These are phyloP conservation scores for Astrothelium macrocarpum DNA, from an alignment of 495 filamentous ascomycete genomes.

Conservation along the genomic window DNA sequence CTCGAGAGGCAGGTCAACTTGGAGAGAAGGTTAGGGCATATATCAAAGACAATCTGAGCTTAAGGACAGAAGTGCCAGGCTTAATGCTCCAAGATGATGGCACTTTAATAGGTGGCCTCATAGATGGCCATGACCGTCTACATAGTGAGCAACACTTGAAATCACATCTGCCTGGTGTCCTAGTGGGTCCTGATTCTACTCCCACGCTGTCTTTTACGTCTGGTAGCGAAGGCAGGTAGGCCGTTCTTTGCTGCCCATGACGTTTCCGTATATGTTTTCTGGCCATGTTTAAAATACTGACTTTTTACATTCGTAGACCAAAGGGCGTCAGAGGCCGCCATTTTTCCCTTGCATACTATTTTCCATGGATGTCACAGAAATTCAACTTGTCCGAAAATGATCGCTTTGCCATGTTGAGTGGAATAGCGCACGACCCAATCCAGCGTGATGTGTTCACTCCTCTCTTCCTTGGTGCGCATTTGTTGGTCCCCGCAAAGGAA, in stretches of 20 bases:
- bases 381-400: slow-evolving; percentile 68
- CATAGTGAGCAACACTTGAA: slow-evolving; percentile 34
- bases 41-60: slow-evolving; percentile 60
- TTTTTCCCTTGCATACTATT: slow-evolving; percentile 79
- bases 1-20: slow-evolving; percentile 60
- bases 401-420: slow-evolving; percentile 74
- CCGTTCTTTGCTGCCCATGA: neutral
- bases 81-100: slow-evolving; percentile 68
- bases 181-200: slow-evolving; percentile 83
- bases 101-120: slow-evolving; percentile 55
- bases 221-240: slow-evolving; percentile 63
- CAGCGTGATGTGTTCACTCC: slow-evolving; percentile 93
- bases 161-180: slow-evolving; percentile 52
- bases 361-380: slow-evolving; percentile 80
- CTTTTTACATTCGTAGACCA: slow-evolving; percentile 33
- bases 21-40: slow-evolving; percentile 61
- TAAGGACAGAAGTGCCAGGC: slow-evolving; percentile 69
- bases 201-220: slow-evolving; percentile 81
- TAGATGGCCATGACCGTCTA: slow-evolving; percentile 47
- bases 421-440: slow-evolving; percentile 81
- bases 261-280: neutral
- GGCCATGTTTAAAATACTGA: neutral
- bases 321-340: slow-evolving; percentile 87
- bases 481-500: slow-evolving; percentile 73
- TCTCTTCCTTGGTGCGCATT: slow-evolving; percentile 72